These are phyloP conservation scores for Rhipidocladum racemiflorum DNA, from an alignment of 176 grass and related monocot species.

Conservation along the genomic window DNA sequence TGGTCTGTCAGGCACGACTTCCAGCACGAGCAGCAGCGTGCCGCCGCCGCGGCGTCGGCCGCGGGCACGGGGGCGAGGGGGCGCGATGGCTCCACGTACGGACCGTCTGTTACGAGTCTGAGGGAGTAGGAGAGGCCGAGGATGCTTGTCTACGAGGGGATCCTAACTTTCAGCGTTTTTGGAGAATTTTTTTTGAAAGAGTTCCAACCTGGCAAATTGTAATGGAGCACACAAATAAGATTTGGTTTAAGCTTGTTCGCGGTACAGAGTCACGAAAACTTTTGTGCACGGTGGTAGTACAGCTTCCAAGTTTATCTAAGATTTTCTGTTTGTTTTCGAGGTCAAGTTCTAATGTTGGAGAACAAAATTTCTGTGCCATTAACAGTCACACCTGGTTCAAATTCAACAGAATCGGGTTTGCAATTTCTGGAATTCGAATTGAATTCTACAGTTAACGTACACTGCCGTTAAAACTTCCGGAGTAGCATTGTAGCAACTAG, in stretches of 20 bases:
- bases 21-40: constrained; percentile 52
- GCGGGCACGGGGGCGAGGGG: not conserved
- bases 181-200: not conserved
- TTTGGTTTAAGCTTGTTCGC: not conserved
- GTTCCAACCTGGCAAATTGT: not conserved
- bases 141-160: not conserved
- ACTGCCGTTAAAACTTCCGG: not conserved
- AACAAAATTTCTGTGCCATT: too few species aligned
- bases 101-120: not conserved
- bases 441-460: not conserved
- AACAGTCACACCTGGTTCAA: not conserved
- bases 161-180: not conserved
- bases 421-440: not conserved
- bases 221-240: not conserved
- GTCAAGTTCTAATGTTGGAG: too few species aligned
- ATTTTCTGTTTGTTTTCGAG: too few species aligned
- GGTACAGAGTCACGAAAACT: not conserved
- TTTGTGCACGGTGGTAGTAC: not conserved
- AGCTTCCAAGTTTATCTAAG: not conserved
- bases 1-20: constrained; percentile 81
- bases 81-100: constrained; percentile 32
- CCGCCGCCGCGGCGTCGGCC: not conserved
- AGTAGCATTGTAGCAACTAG: not conserved
- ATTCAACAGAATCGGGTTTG: not conserved
- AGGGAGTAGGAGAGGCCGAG: not conserved